Evolutionary conservation across 495 filamentous ascomycete genomes (phyloP), one percentile per base, ranked within the genome.

Genomic region (Cenococcum geophilum): DNA sequence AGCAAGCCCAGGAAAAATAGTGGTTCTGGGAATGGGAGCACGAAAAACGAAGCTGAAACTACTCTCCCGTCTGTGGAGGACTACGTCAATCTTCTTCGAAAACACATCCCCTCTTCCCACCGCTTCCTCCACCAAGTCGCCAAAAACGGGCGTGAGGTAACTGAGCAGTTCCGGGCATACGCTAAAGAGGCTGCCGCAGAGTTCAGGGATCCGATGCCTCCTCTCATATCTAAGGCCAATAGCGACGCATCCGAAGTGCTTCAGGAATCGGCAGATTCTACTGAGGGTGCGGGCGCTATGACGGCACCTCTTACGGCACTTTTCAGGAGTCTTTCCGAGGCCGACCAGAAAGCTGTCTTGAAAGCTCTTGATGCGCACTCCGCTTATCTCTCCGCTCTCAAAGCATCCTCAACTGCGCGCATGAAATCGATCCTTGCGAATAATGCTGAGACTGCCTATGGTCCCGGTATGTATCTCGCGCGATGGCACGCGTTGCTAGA

Each of bases 401-500:
- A 78, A 55, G 32, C 68, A 0, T 70, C 78, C 20, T 87, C 84
- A 1, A 69, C 68, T 20, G 37, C 63, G 0, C 77, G 78, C 18
- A 77, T 85, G 69, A 65, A 66, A 21, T 48, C 65, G 18, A 68
- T 76, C 55, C 65, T 75, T 12, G 51, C 57, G n/a, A 40, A 25
- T 53, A 57, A 5, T 12, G 6, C 20, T 20, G 62, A 52, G 18
- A 73, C 71, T 6, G 67, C 60, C 1, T 71, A 74, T 10, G 84
- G 84, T 0, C 85, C 86, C 10, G 86, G 85, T 0, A 80, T 82
- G 52, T 89, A 82, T 65, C 76, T 87, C 43, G 74, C 77, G 0
- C 76, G 80, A 42, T 89, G 86, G 86, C 81, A 87, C 68, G 65
- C 77, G 18, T 73, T 87, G 8, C 74, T 89, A 23, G 81, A 89